Percentiles rank a stretch among this genome's conserved stretches.
These are phyloP conservation scores for Brettanomyces custersianus DNA, from an alignment of 805 yeast species.

Conservation along the genomic window DNA sequence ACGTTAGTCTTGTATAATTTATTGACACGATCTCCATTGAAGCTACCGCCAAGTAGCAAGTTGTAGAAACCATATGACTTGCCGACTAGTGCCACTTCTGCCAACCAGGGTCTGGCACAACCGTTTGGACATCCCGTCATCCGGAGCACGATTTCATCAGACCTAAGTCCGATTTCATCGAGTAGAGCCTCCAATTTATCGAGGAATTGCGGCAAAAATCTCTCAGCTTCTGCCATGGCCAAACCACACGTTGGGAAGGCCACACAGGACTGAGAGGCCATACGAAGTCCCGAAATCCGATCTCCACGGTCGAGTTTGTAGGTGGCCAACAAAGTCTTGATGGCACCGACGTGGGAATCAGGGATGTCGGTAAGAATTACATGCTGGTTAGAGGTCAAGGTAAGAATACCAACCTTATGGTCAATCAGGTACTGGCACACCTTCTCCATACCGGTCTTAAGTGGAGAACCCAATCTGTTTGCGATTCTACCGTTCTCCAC, in stretches of 20 bases:
- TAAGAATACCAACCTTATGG: conserved; percentile 68
- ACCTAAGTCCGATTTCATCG: conserved; percentile 88
- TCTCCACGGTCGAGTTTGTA: conserved; percentile 79
- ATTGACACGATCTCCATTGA: conserved; percentile 85
- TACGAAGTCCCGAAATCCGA: conserved; percentile 67
- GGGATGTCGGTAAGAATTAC: conserved; percentile 60
- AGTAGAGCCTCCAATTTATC: conserved; percentile 75
- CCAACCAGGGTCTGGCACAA: conserved; percentile 97
- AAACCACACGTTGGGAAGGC: conserved; percentile 98
- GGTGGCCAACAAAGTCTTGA: conserved; percentile 57
- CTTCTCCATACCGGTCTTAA: conserved; percentile 75
- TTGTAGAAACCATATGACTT: conserved; percentile 92
- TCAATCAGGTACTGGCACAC: conserved; percentile 63
- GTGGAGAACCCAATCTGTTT: conserved; percentile 84
- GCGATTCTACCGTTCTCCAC: conserved; percentile 96
- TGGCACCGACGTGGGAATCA: conserved; percentile 53
- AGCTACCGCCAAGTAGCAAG: conserved; percentile 93
- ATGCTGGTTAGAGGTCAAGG: conserved; percentile 96
- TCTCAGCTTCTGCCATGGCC: conserved; percentile 98
- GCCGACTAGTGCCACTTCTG: conserved; percentile 92
- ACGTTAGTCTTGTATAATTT: conserved; percentile 82
- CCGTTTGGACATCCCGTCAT: conserved; percentile 99
- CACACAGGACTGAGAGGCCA: conserved; percentile 93
- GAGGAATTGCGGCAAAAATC: conserved; percentile 78
- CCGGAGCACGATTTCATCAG: conserved; percentile 91